phyloP scores from a whole-genome alignment of 345 rosid species.

The Linum tenue region DNA sequence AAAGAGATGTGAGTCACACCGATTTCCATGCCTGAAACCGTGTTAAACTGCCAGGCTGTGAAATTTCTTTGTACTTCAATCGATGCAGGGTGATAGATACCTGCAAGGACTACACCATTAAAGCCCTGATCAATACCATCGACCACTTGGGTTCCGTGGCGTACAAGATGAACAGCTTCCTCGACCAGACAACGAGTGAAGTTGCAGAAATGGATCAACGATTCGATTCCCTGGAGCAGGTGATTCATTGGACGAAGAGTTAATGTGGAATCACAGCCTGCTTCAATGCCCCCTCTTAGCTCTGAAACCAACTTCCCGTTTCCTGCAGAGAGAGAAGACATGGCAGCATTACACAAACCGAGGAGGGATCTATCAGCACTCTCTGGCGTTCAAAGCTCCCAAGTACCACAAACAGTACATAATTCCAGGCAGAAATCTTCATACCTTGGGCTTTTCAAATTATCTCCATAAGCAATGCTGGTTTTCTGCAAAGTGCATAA shows the following conservation, averaged over 20 bases:
- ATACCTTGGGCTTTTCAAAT: neutral
- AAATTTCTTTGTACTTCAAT: neutral
- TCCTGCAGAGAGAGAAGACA: constrained; percentile 37
- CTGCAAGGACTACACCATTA: constrained; percentile 58
- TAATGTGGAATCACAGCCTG: neutral
- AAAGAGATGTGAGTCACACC: constrained; percentile 47
- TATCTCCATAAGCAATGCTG: neutral
- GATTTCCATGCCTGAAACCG: neutral
- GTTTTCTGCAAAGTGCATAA: neutral
- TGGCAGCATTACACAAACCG: constrained; percentile 42
- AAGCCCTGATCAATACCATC: constrained; percentile 65
- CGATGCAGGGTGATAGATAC: constrained; percentile 47
- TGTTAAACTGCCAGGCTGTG: neutral
- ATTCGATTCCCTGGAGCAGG: constrained; percentile 59
- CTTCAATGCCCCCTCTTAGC: neutral
- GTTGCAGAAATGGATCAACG: constrained; percentile 41
- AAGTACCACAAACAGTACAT: constrained; percentile 55
- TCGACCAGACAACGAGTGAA: constrained; percentile 43
- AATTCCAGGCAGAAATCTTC: constrained; percentile 46
- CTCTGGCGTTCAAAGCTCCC: constrained; percentile 32
- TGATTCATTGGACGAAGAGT: constrained; percentile 4
- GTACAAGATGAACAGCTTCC: constrained; percentile 40
- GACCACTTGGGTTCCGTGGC: constrained; percentile 91
- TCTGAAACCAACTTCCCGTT: neutral
- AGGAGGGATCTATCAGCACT: constrained; percentile 46